Evolutionary conservation across 108 stramenopile genomes (phyloP).

Genomic region (Cyclotella baltica): DNA sequence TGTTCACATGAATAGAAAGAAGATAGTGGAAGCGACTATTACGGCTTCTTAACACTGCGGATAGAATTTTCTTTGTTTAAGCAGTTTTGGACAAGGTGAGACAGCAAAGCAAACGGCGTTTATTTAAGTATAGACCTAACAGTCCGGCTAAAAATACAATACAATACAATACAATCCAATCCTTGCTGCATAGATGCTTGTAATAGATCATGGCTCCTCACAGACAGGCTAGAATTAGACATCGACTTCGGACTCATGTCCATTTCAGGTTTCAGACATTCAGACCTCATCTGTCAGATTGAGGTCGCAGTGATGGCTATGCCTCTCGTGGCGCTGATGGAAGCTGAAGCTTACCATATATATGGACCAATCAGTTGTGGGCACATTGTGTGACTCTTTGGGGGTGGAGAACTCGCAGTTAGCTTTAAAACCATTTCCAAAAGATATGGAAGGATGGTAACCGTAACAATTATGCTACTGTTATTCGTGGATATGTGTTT

Average conservation of each 20-base stretch:
- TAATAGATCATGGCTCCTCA: neutral
- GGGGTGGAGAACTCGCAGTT: neutral
- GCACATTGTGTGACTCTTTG: neutral
- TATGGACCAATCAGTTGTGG: neutral
- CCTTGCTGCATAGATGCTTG: too few relatives aligned
- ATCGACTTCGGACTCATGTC: neutral
- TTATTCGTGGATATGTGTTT: neutral
- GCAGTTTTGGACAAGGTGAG: too few relatives aligned
- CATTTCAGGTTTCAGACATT: too few relatives aligned
- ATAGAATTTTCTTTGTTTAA: too few relatives aligned
- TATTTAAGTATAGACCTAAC: too few relatives aligned
- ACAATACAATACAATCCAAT: too few relatives aligned
- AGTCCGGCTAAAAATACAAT: too few relatives aligned
- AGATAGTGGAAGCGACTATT: too few relatives aligned
- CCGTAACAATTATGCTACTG: neutral
- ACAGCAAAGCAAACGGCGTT: too few relatives aligned
- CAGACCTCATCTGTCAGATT: neutral
- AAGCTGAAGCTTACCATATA: neutral
- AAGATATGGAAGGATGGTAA: neutral
- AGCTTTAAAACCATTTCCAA: neutral
- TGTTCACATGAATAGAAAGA: too few relatives aligned
- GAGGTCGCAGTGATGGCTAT: neutral
- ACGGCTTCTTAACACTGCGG: too few relatives aligned
- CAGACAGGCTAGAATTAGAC: neutral
- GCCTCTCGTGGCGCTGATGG: neutral